phyloP scores from a whole-genome alignment of 2,329 filamentous ascomycete genomes.

The Penicillium sp. region DNA sequence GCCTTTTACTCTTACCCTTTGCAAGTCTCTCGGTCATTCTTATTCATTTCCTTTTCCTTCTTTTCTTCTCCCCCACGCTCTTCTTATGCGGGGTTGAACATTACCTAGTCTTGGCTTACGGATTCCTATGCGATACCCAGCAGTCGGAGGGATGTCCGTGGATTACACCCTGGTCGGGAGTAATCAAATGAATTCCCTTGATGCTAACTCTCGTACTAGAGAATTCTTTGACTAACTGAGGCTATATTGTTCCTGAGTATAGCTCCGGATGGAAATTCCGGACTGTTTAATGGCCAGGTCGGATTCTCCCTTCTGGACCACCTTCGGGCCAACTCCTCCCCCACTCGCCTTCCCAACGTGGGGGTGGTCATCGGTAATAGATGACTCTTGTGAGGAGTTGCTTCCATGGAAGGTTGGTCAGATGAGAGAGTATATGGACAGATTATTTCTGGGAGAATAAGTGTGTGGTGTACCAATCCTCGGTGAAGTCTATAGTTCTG shows the following conservation, averaged over 20 bases:
- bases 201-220: not conserved
- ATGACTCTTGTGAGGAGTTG: not conserved
- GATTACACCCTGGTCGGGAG: not conserved
- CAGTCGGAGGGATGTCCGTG: conserved; percentile 2
- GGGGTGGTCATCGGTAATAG: conserved; percentile 4
- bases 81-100: conserved; percentile 10
- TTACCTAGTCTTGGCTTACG: conserved; percentile 1
- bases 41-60: not conserved
- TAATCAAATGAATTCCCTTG: not conserved
- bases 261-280: not conserved
- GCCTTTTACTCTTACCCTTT: no score
- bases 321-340: not conserved
- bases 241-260: not conserved
- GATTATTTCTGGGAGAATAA: not conserved
- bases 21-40: no score
- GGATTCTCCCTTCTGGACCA: not conserved
- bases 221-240: not conserved
- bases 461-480: not conserved
- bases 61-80: conserved; percentile 10
- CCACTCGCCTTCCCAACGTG: conserved; percentile 8
- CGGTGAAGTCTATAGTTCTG: not conserved
- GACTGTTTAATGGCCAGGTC: not conserved
- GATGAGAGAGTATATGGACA: not conserved
- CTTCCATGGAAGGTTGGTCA: not conserved
- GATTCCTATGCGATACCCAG: not conserved